A percentile compares a stretch with the other conserved stretches of the same genome.
These are phyloP conservation scores for Serendipita vermifera DNA, from an alignment of 768 basidiomycete genomes.

Conservation along the genomic window DNA sequence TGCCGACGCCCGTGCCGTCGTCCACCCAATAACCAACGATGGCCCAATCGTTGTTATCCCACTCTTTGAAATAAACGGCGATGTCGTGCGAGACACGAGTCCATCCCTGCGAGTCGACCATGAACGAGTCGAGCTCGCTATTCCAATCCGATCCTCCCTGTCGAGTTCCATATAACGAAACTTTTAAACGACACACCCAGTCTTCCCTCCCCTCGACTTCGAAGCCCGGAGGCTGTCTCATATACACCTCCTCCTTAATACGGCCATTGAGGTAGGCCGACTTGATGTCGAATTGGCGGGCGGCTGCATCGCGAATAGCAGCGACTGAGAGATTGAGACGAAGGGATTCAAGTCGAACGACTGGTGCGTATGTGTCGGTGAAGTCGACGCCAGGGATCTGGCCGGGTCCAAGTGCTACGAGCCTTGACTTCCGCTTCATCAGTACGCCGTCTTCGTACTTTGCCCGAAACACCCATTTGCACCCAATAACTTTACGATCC, in stretches of 20 bases:
- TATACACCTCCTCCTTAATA: conserved; percentile 8
- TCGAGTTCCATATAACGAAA: conserved; percentile 15
- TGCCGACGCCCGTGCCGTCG: conserved; percentile 8
- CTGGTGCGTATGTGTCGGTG: conserved; percentile 10
- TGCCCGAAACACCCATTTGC: too few relatives aligned
- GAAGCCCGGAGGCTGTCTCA: not conserved
- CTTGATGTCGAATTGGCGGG: conserved; percentile 11
- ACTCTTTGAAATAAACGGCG: not conserved
- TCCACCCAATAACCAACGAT: conserved; percentile 4
- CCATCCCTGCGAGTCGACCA: not conserved
- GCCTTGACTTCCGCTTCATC: conserved; percentile 12
- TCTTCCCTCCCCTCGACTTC: not conserved
- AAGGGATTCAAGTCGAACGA: conserved; percentile 4
- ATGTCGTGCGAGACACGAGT: not conserved
- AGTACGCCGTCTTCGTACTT: too few relatives aligned
- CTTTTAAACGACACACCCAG: not conserved
- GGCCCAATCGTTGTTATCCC: not conserved
- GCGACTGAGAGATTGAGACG: conserved; percentile 5
- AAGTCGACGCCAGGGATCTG: conserved; percentile 8
- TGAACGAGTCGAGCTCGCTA: conserved; percentile 11
- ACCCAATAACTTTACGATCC: too few relatives aligned
- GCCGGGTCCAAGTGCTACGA: conserved; percentile 6
- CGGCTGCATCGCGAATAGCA: not conserved
- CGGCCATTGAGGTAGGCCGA: conserved; percentile 10
- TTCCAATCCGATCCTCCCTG: conserved; percentile 15